Evolutionary conservation across 768 basidiomycete genomes (phyloP).

Genomic region (Aureoboletus auriporus): DNA sequence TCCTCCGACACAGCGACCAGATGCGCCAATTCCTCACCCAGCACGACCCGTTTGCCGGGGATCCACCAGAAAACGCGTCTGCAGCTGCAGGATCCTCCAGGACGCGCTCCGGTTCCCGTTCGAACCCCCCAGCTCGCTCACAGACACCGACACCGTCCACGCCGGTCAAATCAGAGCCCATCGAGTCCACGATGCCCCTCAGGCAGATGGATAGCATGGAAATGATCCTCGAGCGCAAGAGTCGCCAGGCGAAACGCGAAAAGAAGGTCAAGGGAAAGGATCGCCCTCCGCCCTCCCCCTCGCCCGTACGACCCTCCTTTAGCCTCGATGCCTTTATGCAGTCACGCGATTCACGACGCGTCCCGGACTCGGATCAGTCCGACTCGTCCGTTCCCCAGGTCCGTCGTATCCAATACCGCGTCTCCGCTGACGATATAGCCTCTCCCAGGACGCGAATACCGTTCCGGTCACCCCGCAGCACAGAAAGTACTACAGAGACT

Average conservation of each 20-base stretch:
- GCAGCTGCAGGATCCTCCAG: slow-evolving; percentile 40
- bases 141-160: slow-evolving; percentile 46
- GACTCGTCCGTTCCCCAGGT: slow-evolving; percentile 39
- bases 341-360: slow-evolving; percentile 53
- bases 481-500: slow-evolving; percentile 55
- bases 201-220: slow-evolving; percentile 76
- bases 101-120: slow-evolving; percentile 43
- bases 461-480: slow-evolving; percentile 55
- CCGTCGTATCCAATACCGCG: slow-evolving; percentile 21
- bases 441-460: slow-evolving; percentile 21
- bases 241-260: slow-evolving; percentile 50
- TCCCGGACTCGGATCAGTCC: slow-evolving; percentile 28
- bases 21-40: slow-evolving; percentile 71
- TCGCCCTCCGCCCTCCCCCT: slow-evolving; percentile 49
- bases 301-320: slow-evolving; percentile 42
- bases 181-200: slow-evolving; percentile 44
- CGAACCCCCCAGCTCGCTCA: slow-evolving; percentile 40
- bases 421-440: slow-evolving; percentile 17
- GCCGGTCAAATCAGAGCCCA: slow-evolving; percentile 61
- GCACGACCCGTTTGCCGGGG: slow-evolving; percentile 34
- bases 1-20: slow-evolving; percentile 65
- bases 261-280: slow-evolving; percentile 46
- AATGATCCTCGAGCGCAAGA: slow-evolving; percentile 68
- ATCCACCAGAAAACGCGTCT: slow-evolving; percentile 5
- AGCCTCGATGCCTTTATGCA: slow-evolving; percentile 49